Conservation (phyloP, 2,329 filamentous ascomycete genomes). For the Ascochyta rabiei region DNA sequence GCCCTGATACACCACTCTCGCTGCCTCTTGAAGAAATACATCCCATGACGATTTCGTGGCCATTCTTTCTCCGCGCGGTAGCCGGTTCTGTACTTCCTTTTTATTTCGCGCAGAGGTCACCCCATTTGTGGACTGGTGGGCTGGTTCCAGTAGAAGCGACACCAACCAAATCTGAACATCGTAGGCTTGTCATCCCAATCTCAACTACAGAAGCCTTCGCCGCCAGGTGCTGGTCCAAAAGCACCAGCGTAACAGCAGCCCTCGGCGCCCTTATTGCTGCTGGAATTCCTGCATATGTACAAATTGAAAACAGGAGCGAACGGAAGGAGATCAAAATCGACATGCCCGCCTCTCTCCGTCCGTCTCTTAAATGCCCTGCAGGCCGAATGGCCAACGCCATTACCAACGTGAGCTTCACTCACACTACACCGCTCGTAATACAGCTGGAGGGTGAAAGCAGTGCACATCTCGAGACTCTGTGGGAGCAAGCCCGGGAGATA, state of each 20-base stretch:
- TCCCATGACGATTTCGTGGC: constrained; percentile 46
- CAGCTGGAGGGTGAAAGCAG: no score
- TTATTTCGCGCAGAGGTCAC: constrained; percentile 21
- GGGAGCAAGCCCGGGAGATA: constrained; percentile 25
- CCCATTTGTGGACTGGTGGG: constrained; percentile 34
- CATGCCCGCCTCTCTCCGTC: constrained; percentile 49
- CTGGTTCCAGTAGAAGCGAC: constrained; percentile 4
- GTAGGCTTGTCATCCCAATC: no score
- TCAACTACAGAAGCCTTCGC: constrained; percentile 38
- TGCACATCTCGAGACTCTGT: constrained; percentile 17
- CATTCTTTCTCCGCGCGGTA: constrained; percentile 43
- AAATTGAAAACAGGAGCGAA: constrained; percentile 24
- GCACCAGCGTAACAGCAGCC: constrained; percentile 51
- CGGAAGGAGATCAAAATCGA: constrained; percentile 38
- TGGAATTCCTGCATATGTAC: constrained; percentile 39
- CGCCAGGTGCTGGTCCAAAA: constrained; percentile 44
- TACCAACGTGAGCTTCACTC: not conserved
- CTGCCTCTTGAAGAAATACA: constrained; percentile 52
- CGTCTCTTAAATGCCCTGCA: constrained; percentile 37
- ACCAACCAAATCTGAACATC: no score
- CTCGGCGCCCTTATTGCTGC: constrained; percentile 50
- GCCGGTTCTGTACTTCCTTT: constrained; percentile 44
- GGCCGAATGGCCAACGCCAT: constrained; percentile 42
- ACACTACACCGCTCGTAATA: not conserved
- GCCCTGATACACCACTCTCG: constrained; percentile 33